These are phyloP conservation scores for Xylaria sp. DNA, from an alignment of 2,329 filamentous ascomycete genomes.

Conservation along the genomic window DNA sequence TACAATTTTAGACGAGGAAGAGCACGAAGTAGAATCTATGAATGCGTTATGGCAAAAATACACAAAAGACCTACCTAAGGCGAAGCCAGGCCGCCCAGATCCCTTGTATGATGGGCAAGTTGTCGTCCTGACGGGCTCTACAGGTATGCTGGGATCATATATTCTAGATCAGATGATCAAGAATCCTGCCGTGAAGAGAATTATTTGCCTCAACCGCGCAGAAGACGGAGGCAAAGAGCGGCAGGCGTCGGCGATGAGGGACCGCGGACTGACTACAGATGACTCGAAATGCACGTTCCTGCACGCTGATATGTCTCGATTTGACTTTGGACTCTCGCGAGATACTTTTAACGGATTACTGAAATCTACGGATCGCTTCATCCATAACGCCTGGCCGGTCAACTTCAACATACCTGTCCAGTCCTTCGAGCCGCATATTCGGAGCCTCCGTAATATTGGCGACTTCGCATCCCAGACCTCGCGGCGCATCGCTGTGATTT, in stretches of 20 bases:
- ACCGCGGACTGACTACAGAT: constrained; percentile 53
- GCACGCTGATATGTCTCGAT: constrained; percentile 59
- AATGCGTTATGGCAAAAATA: constrained; percentile 51
- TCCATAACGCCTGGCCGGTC: constrained; percentile 67
- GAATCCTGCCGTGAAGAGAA: constrained; percentile 51
- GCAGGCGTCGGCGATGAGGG: constrained; percentile 51
- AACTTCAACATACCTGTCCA: constrained; percentile 62
- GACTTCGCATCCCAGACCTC: constrained; percentile 51
- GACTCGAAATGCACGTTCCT: constrained; percentile 58
- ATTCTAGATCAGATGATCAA: constrained; percentile 54
- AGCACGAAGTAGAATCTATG: constrained; percentile 48
- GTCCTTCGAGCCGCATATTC: constrained; percentile 62
- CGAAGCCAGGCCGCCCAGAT: constrained; percentile 42
- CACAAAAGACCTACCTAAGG: constrained; percentile 46
- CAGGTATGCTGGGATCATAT: constrained; percentile 61
- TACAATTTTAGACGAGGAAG: not conserved
- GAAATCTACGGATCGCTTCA: constrained; percentile 55
- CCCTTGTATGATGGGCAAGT: constrained; percentile 51
- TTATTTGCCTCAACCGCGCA: constrained; percentile 62
- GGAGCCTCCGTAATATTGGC: constrained; percentile 61
- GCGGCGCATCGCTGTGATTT: constrained; percentile 53
- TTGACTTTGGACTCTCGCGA: constrained; percentile 58
- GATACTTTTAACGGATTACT: constrained; percentile 52
- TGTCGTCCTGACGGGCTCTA: constrained; percentile 60
- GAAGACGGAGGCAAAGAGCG: constrained; percentile 53